Evolutionary conservation across 2,329 filamentous ascomycete genomes (phyloP), one percentile per base, ranked within the genome.

Genomic region (Penicillium sp.): DNA sequence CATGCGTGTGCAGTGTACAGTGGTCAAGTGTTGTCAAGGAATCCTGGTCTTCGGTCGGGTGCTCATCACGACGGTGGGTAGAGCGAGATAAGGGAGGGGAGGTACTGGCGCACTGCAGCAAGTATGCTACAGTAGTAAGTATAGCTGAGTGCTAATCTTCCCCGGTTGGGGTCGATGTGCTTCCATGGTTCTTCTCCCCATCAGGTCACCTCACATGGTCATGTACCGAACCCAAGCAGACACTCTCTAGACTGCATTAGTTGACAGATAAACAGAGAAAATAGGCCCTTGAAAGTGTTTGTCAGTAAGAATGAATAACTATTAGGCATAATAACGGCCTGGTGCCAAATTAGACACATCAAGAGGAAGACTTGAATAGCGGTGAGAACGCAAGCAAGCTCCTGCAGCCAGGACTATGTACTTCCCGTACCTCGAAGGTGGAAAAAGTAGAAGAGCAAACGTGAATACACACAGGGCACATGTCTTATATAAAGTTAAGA

Each of bases 101-200:
- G 13, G 44, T 26, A 17, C 44, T 47, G 44, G 9, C 12, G 12
- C 3, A 17, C 44, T 47, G 44, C 30, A 33, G 12, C 3, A 33
- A 33, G 30, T 12, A 33, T 33, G 0, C 30, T 3, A 3, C n/a
- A n/a, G n/a, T n/a, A 2, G 30, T 33, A 33, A 33, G 30, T 47
- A 49, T 49, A 28, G 30, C 45, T 28, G 24, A 10, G 24, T 49
- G 45, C 13, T 26, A n/a, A 30, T 17, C n/a, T 19, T 51, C 47
- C 26, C 47, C 12, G 30, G 47, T 19, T 24, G 28, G 47, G 28
- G 26, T 22, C 6, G 45, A 26, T 30, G 47, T 1, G 47, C 22
- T 51, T 51, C 47, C 47, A 51, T 51, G 47, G 47, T 51, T 51
- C 47, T 51, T 13, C 30, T 35, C 47, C 17, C 47, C 17, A 8